These are phyloP conservation scores for Exophiala sp. DNA, from an alignment of 2,329 filamentous ascomycete species.

Conservation along the genomic window DNA sequence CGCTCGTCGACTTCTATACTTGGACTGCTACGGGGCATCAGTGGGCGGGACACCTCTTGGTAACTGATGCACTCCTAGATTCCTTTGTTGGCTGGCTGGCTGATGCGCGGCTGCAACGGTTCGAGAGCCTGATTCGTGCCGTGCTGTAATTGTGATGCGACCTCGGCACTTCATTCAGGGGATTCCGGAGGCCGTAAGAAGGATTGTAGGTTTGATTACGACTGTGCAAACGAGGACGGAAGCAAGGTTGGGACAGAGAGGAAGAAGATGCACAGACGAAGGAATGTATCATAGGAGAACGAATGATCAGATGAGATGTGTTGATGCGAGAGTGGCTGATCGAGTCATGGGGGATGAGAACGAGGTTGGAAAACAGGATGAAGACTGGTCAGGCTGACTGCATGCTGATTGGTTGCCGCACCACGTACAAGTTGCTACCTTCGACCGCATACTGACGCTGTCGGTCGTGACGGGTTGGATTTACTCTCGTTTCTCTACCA, in stretches of 20 bases:
- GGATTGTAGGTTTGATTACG: background rate
- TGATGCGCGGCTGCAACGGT: background rate
- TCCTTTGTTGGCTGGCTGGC: too few species aligned
- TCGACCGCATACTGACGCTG: background rate
- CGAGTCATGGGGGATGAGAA: conserved; percentile 4
- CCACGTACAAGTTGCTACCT: too few species aligned
- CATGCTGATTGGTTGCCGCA: background rate
- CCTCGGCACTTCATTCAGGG: conserved; percentile 1
- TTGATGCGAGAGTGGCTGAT: background rate
- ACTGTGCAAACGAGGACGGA: background rate
- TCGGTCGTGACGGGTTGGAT: too few species aligned
- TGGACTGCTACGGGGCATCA: conserved; percentile 24
- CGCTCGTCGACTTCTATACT: conserved; percentile 22
- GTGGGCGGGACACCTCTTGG: background rate
- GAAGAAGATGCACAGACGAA: background rate
- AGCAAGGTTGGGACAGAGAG: background rate
- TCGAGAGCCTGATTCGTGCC: background rate
- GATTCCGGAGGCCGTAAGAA: background rate
- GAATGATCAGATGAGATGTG: background rate
- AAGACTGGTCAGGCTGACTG: background rate
- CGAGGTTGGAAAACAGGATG: background rate
- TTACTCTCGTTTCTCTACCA: background rate
- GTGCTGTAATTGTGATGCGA: background rate
- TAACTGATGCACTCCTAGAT: background rate
- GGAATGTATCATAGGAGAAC: background rate